Evolutionary conservation across 2,329 filamentous ascomycete species (phyloP), one percentile per base, ranked within the genome.

Genomic region (Juglanconis sp.): DNA sequence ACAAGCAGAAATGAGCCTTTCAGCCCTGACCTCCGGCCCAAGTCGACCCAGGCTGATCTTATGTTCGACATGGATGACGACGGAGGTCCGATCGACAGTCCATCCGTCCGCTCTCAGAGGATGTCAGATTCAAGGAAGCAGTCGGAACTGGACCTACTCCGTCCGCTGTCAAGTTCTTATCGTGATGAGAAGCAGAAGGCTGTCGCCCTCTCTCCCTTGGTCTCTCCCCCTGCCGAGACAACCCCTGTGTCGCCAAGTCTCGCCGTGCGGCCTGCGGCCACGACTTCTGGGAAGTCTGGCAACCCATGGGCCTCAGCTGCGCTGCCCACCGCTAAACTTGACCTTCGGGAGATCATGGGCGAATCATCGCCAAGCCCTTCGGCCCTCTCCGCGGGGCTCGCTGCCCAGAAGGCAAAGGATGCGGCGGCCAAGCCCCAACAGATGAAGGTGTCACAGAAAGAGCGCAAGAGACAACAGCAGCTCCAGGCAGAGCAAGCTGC

Each of bases 11-110:
- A 86, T 64, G 85, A 86, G 62, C 79, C 81, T 0, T 80, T 83
- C 55, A 91, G 86, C 59, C 91, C 92, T 1, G 79, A 77, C 17
- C 77, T 95, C 49, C 87, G 85, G 57, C 81, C 88, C 1, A 92
- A 86, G 68, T 81, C 81, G 24, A 93, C 89, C 0, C 78, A 82
- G 1, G 81, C 81, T 42, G 93, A 97, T 66, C 81, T 97, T 57
- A 96, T 96, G 73, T 97, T 97, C 70, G 87, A 91, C 65, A 97
- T 97, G 92, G 94, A 96, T 61, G 92, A 96, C 42, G 91, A 92
- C 48, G 81, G 81, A 9, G 65, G 68, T 0, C 68, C 72, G 6
- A 59, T 66, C 7, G 63, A 64, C 32, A 77, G 72, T 53, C 71
- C 74, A 3, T 59, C 65, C 7, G 67, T 72, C 13, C 70, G 69